Evolutionary conservation across 306 rosid genomes (phyloP).

Genomic region (Begonia fuchsioides): DNA sequence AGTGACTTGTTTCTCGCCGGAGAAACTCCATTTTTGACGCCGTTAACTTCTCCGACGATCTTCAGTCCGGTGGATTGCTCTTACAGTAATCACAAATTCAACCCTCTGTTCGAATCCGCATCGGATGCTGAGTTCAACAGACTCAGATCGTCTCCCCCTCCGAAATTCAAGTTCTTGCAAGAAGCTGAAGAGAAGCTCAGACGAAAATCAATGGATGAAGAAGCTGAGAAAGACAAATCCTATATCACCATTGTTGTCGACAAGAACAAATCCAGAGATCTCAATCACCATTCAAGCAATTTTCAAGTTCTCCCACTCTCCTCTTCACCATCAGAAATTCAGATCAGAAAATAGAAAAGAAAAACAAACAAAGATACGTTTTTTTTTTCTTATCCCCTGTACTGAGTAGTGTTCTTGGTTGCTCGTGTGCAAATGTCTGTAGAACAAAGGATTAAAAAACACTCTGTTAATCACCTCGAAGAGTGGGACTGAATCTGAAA

Average conservation of each 20-base stretch:
- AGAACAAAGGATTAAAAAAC: too few relatives aligned
- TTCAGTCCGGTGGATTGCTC: slow-evolving; percentile 42
- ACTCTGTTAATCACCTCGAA: too few relatives aligned
- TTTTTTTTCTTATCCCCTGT: too few relatives aligned
- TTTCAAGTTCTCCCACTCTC: slow-evolving; percentile 67
- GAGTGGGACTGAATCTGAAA: too few relatives aligned
- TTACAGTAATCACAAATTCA: slow-evolving; percentile 42
- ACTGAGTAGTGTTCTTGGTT: too few relatives aligned
- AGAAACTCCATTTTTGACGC: slow-evolving; percentile 88
- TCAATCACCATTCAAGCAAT: slow-evolving; percentile 40
- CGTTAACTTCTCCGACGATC: slow-evolving; percentile 60
- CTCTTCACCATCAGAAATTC: slow-evolving; percentile 34
- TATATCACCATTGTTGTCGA: too few relatives aligned
- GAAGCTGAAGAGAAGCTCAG: slow-evolving; percentile 84
- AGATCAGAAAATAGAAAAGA: background rate
- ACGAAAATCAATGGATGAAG: slow-evolving; percentile 37
- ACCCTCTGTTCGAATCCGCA: slow-evolving; percentile 55
- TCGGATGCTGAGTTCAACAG: slow-evolving; percentile 82
- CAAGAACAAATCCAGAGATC: slow-evolving; percentile 9
- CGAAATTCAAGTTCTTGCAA: slow-evolving; percentile 84
- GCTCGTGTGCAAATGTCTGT: too few relatives aligned
- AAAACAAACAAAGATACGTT: too few relatives aligned
- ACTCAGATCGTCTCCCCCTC: slow-evolving; percentile 88
- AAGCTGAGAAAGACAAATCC: too few relatives aligned
- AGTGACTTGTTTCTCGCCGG: slow-evolving; percentile 55